phyloP scores from a whole-genome alignment of 306 rosid species.

The Luffa acutangula region DNA sequence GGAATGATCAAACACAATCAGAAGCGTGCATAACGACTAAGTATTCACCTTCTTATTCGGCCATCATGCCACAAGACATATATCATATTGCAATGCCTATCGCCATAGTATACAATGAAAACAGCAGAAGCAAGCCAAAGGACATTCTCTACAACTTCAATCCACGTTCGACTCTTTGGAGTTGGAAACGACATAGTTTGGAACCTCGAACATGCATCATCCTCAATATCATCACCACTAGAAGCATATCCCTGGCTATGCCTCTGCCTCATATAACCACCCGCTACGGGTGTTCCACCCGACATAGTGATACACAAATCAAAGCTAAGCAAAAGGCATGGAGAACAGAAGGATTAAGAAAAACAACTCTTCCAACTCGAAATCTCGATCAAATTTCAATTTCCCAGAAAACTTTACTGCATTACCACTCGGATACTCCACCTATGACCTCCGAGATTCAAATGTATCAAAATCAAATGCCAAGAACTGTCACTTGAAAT shows the following conservation, averaged over 20 bases:
- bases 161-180: constrained; percentile 50
- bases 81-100: constrained; percentile 67
- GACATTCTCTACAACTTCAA: constrained; percentile 58
- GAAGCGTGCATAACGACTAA: neutral
- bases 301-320: constrained; percentile 49
- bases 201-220: constrained; percentile 79
- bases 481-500: constrained; percentile 15
- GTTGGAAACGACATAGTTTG: constrained; percentile 26
- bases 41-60: constrained; percentile 66
- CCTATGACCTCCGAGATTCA: constrained; percentile 7
- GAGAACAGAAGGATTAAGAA: constrained; percentile 8
- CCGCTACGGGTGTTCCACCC: constrained; percentile 81
- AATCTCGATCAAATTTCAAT: constrained; percentile 17
- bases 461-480: neutral
- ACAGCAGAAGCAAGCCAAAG: constrained; percentile 89
- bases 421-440: neutral
- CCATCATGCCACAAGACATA: constrained; percentile 70
- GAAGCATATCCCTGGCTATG: constrained; percentile 92
- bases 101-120: constrained; percentile 73
- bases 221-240: constrained; percentile 94
- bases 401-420: constrained; percentile 1
- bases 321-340: constrained; percentile 20
- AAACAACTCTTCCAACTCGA: constrained; percentile 17
- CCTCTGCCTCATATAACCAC: constrained; percentile 88
- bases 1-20: constrained; percentile 1